These are phyloP conservation scores for Ziziphus jujuba DNA, from an alignment of 306 rosid genomes.

Conservation along the genomic window DNA sequence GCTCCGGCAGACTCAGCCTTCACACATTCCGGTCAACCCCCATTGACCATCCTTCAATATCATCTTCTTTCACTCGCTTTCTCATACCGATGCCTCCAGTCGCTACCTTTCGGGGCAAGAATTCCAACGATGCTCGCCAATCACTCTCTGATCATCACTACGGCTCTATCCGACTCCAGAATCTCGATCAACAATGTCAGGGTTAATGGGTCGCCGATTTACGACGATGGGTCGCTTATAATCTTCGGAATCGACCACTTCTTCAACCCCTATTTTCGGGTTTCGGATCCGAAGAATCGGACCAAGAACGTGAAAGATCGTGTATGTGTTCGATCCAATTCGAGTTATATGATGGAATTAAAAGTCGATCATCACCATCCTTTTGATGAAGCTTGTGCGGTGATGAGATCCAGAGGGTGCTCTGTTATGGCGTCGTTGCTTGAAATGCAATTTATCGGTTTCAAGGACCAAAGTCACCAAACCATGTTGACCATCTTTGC, in stretches of 20 bases:
- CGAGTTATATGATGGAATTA: not conserved
- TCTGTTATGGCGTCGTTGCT: conserved; percentile 43
- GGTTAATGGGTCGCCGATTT: conserved; percentile 35
- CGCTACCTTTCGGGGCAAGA: conserved; percentile 59
- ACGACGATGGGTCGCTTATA: conserved; percentile 39
- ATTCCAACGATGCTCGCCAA: conserved; percentile 44
- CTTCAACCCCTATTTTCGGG: conserved; percentile 44
- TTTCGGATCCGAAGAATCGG: conserved; percentile 1
- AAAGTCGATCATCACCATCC: conserved; percentile 21
- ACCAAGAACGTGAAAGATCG: not conserved
- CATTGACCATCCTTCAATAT: conserved; percentile 47
- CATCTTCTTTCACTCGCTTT: conserved; percentile 56
- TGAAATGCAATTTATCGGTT: conserved; percentile 36
- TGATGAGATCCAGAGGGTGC: conserved; percentile 33
- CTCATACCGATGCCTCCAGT: conserved; percentile 39
- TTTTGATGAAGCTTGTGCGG: conserved; percentile 17
- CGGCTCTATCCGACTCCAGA: not conserved
- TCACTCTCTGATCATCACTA: conserved; percentile 43
- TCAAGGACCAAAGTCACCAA: conserved; percentile 23
- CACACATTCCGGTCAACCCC: conserved; percentile 24
- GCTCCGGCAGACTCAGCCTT: conserved; percentile 47
- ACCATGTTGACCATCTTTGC: conserved; percentile 40
- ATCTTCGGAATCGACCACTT: conserved; percentile 37
- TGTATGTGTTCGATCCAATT: conserved; percentile 9
- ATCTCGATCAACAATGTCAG: conserved; percentile 59